These are phyloP conservation scores for Paraphoma chrysanthemicola DNA, from an alignment of 2,329 filamentous ascomycete species.

Conservation along the genomic window DNA sequence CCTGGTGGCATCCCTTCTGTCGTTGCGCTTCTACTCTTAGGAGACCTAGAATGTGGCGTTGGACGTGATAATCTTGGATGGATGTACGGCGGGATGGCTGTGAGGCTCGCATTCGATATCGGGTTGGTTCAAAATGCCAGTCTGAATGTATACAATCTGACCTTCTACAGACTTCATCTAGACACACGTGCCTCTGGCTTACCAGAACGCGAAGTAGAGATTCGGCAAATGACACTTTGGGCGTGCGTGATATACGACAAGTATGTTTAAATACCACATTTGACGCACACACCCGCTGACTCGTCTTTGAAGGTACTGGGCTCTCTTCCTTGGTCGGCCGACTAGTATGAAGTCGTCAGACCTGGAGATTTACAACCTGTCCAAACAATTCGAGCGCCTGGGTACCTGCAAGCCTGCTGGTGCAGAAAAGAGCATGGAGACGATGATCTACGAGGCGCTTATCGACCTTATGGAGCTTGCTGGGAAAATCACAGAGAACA, in stretches of 20 bases:
- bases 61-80: conserved; percentile 62
- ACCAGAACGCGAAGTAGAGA: conserved; percentile 55
- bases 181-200: conserved; percentile 53
- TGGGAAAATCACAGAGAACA: conserved; percentile 59
- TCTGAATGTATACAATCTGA: conserved; percentile 31
- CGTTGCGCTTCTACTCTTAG: conserved; percentile 59
- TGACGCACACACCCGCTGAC: neutral
- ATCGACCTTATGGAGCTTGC: conserved; percentile 65
- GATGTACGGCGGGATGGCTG: conserved; percentile 59
- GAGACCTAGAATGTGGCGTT: conserved; percentile 62
- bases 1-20: conserved; percentile 62
- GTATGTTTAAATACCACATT: conserved; percentile 25
- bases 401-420: conserved; percentile 48
- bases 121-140: conserved; percentile 37
- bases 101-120: conserved; percentile 34
- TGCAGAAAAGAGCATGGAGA: conserved; percentile 39
- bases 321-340: conserved; percentile 62
- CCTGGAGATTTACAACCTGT: conserved; percentile 57
- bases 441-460: conserved; percentile 59
- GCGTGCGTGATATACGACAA: conserved; percentile 63
- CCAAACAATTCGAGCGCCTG: conserved; percentile 55
- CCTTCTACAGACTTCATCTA: conserved; percentile 55
- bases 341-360: conserved; percentile 62
- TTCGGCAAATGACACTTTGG: conserved; percentile 60
- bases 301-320: conserved; percentile 52